Evolutionary conservation across 1,284 basidiomycete species (phyloP).

Genomic region (Ceratobasidium sp.): DNA sequence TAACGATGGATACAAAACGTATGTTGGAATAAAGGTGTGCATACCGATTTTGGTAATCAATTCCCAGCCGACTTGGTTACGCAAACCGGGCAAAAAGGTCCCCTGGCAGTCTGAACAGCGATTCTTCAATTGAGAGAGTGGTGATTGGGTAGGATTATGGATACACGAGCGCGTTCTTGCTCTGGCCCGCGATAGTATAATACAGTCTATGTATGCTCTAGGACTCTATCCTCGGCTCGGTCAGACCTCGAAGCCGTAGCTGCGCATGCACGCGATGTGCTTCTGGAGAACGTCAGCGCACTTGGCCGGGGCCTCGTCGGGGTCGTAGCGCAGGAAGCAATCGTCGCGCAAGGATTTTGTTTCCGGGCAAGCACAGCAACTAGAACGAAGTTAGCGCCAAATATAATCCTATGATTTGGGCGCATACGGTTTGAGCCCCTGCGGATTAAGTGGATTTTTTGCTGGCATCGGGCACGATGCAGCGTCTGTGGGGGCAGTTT

Average conservation of each 20-base stretch:
- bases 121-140: neutral
- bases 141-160: conserved; percentile 25
- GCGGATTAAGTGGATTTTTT: conserved; percentile 85
- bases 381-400: conserved; percentile 54
- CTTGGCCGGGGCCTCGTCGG: conserved; percentile 78
- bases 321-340: conserved; percentile 86
- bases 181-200: neutral
- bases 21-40: too few species aligned
- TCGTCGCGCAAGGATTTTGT: conserved; percentile 93
- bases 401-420: conserved; percentile 1
- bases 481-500: conserved; percentile 57
- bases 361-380: conserved; percentile 95
- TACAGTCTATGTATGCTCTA: neutral
- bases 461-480: conserved; percentile 47
- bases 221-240: too few species aligned
- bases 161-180: conserved; percentile 6
- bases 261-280: conserved; percentile 92
- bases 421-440: conserved; percentile 91
- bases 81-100: too few species aligned
- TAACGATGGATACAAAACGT: too few species aligned
- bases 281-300: conserved; percentile 84
- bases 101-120: neutral
- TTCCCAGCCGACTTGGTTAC: too few species aligned
- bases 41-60: too few species aligned
- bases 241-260: conserved; percentile 86